A percentile compares a stretch with the other conserved stretches of the same genome.
These are phyloP conservation scores for Amauroascus verrucosus DNA, from an alignment of 2,329 filamentous ascomycete genomes.

Conservation along the genomic window DNA sequence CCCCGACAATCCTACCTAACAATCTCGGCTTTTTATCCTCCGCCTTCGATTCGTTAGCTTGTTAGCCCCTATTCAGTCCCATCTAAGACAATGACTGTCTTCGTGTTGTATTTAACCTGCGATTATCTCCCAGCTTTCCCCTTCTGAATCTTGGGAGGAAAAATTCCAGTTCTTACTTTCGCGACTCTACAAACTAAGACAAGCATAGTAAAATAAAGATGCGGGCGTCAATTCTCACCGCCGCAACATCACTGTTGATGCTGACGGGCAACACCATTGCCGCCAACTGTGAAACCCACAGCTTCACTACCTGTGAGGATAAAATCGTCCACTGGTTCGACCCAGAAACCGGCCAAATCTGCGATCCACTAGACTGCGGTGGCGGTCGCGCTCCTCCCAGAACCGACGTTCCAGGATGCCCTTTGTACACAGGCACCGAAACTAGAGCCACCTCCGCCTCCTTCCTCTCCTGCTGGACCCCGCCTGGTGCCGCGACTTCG, in stretches of 20 bases:
- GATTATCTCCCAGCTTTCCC: background rate
- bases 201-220: background rate
- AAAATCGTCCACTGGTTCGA: constrained; percentile 2
- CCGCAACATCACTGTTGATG: background rate
- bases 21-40: background rate
- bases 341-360: constrained; percentile 55
- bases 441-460: background rate
- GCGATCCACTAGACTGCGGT: constrained; percentile 55
- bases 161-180: too few species aligned
- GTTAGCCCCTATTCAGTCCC: too few species aligned
- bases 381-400: constrained; percentile 56
- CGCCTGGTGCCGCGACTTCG: background rate
- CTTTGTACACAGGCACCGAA: background rate
- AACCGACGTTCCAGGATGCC: constrained; percentile 50
- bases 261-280: background rate
- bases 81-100: too few species aligned
- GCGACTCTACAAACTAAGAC: too few species aligned
- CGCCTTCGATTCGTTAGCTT: too few species aligned
- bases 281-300: background rate
- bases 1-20: background rate
- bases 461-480: background rate
- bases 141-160: background rate
- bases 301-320: background rate
- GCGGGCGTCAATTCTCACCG: background rate
- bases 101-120: too few species aligned